Percentiles rank a stretch among this genome's conserved stretches.
Conservation (phyloP, 352 stramenopile species). For the Thalassiosira hispida region DNA sequence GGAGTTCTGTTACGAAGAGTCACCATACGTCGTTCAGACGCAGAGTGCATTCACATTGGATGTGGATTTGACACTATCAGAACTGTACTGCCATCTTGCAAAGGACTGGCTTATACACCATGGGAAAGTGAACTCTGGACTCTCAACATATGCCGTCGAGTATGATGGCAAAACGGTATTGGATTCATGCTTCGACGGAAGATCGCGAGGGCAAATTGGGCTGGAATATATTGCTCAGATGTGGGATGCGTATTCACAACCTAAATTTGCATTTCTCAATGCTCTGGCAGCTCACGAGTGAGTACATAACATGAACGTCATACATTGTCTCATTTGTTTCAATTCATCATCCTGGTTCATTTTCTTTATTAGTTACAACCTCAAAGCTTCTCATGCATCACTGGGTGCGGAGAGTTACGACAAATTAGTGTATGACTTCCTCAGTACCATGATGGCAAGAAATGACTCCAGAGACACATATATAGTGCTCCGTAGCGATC, state of each 20-base stretch:
- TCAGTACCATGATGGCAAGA: conserved; percentile 42
- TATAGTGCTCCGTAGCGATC: conserved; percentile 62
- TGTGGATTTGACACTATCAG: conserved; percentile 42
- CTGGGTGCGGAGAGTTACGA: conserved; percentile 60
- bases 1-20: conserved; percentile 70
- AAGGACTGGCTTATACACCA: conserved; percentile 21
- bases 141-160: conserved; percentile 19
- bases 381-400: conserved; percentile 40
- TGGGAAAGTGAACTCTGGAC: conserved; percentile 13
- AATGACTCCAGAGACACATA: conserved; percentile 53
- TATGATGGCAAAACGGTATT: conserved; percentile 33
- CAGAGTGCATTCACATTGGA: conserved; percentile 45
- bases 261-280: conserved; percentile 74
- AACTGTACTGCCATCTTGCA: conserved; percentile 56
- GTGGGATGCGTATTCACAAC: conserved; percentile 52
- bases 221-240: conserved; percentile 60
- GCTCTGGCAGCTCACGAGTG: conserved; percentile 63
- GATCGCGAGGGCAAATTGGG: conserved; percentile 42
- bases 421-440: conserved; percentile 43
- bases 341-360: not conserved
- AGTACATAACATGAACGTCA: not conserved
- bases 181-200: conserved; percentile 55
- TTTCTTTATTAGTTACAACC: conserved; percentile 35
- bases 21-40: conserved; percentile 60
- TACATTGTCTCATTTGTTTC: not conserved